Percentiles rank a stretch among this genome's conserved stretches.
phyloP scores from a whole-genome alignment of 306 rosid species.

The Prunus mongolica region DNA sequence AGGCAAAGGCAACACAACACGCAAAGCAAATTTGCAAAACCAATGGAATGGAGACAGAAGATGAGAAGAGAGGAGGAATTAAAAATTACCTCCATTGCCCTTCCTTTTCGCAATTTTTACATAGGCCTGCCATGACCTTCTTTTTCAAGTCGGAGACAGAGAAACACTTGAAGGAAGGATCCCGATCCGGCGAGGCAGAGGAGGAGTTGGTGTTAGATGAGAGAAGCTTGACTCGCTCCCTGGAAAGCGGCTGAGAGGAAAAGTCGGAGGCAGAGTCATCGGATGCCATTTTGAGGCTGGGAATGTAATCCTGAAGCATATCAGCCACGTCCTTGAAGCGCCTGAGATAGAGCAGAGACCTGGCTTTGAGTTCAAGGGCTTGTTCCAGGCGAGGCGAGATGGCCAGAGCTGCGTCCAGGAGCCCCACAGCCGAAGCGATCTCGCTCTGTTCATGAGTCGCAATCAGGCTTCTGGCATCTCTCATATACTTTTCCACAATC shows the following conservation, averaged over 20 bases:
- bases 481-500: conserved; percentile 78
- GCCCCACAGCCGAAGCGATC: conserved; percentile 58
- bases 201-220: conserved; percentile 27
- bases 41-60: conserved; percentile 24
- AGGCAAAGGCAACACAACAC: neutral
- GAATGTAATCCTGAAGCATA: conserved; percentile 95
- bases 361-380: conserved; percentile 81
- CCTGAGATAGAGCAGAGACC: conserved; percentile 67
- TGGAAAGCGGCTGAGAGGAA: conserved; percentile 55
- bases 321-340: conserved; percentile 85
- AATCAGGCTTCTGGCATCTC: conserved; percentile 68
- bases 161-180: conserved; percentile 86
- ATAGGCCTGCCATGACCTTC: conserved; percentile 83
- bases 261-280: conserved; percentile 59
- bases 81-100: conserved; percentile 88
- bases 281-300: conserved; percentile 66
- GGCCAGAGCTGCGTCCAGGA: conserved; percentile 75
- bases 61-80: neutral
- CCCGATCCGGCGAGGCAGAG: conserved; percentile 33
- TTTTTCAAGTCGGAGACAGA: conserved; percentile 90
- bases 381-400: conserved; percentile 70
- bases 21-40: conserved; percentile 6
- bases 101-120: conserved; percentile 71
- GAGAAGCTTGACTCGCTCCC: conserved; percentile 78
- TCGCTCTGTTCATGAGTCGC: conserved; percentile 69